phyloP scores from a whole-genome alignment of 345 rosid species.

The Aegle marmelos region DNA sequence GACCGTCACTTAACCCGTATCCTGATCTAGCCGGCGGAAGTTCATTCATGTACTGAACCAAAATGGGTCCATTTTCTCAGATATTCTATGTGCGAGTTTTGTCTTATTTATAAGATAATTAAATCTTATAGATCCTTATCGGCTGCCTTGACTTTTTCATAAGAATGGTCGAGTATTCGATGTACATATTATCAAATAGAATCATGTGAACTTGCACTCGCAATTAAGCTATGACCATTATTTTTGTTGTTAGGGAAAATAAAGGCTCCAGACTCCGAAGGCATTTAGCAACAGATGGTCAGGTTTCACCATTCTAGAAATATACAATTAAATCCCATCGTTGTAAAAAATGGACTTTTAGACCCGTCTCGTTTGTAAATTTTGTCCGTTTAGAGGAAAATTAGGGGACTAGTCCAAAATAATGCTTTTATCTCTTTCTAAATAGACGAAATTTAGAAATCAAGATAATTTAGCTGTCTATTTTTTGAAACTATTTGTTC shows the following conservation, averaged over 20 bases:
- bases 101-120: neutral
- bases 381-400: too few relatives aligned
- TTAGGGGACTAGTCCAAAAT: neutral
- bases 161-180: neutral
- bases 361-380: too few relatives aligned
- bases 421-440: too few relatives aligned
- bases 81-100: neutral
- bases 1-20: neutral
- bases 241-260: neutral
- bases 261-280: too few relatives aligned
- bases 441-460: neutral
- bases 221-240: neutral
- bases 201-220: neutral
- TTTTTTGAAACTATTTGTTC: too few relatives aligned
- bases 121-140: neutral
- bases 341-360: too few relatives aligned
- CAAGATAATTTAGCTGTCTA: too few relatives aligned
- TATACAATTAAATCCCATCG: too few relatives aligned
- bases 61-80: neutral
- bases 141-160: neutral
- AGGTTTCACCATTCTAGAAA: too few relatives aligned
- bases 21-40: neutral
- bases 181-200: neutral
- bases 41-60: constrained; percentile 2
- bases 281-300: too few relatives aligned